Evolutionary conservation across 345 rosid species (phyloP), one percentile per base, ranked within the genome.

Genomic region (Gossypium mustelinum): DNA sequence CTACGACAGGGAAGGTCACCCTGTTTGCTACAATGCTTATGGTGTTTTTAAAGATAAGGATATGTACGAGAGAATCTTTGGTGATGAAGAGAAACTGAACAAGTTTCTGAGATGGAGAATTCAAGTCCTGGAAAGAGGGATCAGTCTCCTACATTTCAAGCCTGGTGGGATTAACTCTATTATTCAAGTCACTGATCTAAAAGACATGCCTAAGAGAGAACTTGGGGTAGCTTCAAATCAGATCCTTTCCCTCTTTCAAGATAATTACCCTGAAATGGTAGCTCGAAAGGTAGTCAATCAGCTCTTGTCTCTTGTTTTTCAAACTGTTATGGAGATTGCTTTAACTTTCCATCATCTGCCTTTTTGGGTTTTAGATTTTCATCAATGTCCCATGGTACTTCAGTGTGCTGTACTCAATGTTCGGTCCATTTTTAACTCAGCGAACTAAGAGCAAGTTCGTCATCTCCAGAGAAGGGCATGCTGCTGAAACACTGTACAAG

Each of bases 351-450:
- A 5, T 66, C 56, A 9, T 52, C 54, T 71, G 71, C 55, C 29
- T 64, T 69, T n/a, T 61, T 34, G 7, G 65, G 73, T 34, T 78
- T 39, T 76, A 95, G 99, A 93, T 95, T 73, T 95, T 95, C 82
- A 79, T 95, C 87, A 95, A 95, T 69, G 99, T 95, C 47, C 99
- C 99, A 9, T 95, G 99, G 99, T 93, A 91, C 93, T 95, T 95
- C 75, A 91, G 93, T 78, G 72, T 85, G 52, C 70, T 95, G 79
- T 95, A 88, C 74, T 91, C 98, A 16, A 81, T 95, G 96, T 85
- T 93, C 77, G 90, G 94, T 73, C 99, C 99, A 0, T 91, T 95
- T 82, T 54, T 95, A 67, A 95, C 99, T 55, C 99, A 93, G 60
- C 81, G 99, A 77, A 95, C 99, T 29, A 95, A 91, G 90, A 93